Conservation (phyloP, 768 basidiomycete genomes). For the Leccinum variicolor region DNA sequence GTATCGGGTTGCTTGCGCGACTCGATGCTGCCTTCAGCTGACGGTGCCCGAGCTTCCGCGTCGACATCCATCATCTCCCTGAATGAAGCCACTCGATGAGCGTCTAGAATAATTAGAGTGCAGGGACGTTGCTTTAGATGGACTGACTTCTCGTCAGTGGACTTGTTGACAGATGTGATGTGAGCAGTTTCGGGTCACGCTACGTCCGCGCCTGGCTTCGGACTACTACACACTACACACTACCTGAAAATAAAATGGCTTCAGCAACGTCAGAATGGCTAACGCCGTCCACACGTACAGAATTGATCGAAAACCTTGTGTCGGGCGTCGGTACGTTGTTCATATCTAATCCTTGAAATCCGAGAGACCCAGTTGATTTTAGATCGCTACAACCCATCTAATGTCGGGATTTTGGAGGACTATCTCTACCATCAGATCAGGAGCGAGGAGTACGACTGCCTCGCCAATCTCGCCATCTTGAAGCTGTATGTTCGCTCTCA, state of each 20-base stretch:
- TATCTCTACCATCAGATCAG: conserved; percentile 94
- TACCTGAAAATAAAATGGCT: conserved; percentile 20
- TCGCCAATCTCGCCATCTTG: conserved; percentile 92
- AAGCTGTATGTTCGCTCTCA: conserved; percentile 61
- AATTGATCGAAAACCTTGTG: conserved; percentile 87
- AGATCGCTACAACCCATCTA: conserved; percentile 98
- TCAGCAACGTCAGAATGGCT: conserved; percentile 59
- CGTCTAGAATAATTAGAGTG: background rate
- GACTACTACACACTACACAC: background rate
- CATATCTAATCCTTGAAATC: background rate
- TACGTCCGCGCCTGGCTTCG: background rate
- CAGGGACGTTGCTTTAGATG: background rate
- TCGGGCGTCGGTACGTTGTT: conserved; percentile 75
- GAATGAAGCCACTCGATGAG: background rate
- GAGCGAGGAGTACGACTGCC: conserved; percentile 87
- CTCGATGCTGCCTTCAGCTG: background rate
- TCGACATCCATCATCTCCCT: conserved; percentile 15
- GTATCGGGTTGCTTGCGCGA: conserved; percentile 8
- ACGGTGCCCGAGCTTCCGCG: conserved; percentile 1
- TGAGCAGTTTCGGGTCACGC: conserved; percentile 9
- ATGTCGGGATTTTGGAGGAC: conserved; percentile 90
- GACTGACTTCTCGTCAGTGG: background rate
- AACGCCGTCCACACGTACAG: conserved; percentile 73
- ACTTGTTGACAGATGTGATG: background rate
- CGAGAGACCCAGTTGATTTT: conserved; percentile 2